phyloP scores from a whole-genome alignment of 2,329 filamentous ascomycete species.

The Leptographium flavum region DNA sequence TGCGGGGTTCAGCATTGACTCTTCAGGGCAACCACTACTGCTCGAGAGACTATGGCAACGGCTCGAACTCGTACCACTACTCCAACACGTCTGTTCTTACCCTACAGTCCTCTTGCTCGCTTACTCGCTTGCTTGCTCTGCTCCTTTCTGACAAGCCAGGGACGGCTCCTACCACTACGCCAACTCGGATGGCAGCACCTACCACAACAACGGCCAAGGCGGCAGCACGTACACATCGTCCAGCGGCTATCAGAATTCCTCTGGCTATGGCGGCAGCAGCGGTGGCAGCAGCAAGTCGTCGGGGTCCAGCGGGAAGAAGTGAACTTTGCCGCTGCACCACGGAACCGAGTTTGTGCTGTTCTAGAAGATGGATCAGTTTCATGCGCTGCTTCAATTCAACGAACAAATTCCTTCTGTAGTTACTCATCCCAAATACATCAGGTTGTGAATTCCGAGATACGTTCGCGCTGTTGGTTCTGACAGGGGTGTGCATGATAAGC shows the following conservation, averaged over 20 bases:
- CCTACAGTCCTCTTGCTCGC: not conserved
- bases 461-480: too few relatives aligned
- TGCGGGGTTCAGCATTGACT: too few relatives aligned
- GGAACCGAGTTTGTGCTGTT: too few relatives aligned
- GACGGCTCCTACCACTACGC: slow-evolving; percentile 62
- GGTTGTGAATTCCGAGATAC: too few relatives aligned
- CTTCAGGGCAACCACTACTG: slow-evolving; percentile 58
- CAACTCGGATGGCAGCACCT: slow-evolving; percentile 54
- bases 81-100: slow-evolving; percentile 39
- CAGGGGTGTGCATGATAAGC: too few relatives aligned
- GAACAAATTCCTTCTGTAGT: too few relatives aligned
- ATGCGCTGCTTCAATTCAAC: too few relatives aligned
- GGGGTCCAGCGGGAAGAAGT: slow-evolving; percentile 3
- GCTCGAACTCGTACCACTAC: slow-evolving; percentile 53
- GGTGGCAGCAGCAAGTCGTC: not conserved
- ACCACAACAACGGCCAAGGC: slow-evolving; percentile 49
- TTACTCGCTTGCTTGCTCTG: not conserved
- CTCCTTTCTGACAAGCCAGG: too few relatives aligned
- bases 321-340: too few relatives aligned
- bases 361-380: too few relatives aligned
- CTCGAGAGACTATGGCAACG: slow-evolving; percentile 47
- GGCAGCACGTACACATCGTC: slow-evolving; percentile 46
- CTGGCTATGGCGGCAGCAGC: slow-evolving; percentile 10
- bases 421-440: too few relatives aligned
- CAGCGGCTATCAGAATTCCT: slow-evolving; percentile 21